Percentiles rank a stretch among this genome's conserved stretches.
Evolutionary conservation across 495 filamentous ascomycete genomes (phyloP).

Genomic region (Penicillium goetzii): DNA sequence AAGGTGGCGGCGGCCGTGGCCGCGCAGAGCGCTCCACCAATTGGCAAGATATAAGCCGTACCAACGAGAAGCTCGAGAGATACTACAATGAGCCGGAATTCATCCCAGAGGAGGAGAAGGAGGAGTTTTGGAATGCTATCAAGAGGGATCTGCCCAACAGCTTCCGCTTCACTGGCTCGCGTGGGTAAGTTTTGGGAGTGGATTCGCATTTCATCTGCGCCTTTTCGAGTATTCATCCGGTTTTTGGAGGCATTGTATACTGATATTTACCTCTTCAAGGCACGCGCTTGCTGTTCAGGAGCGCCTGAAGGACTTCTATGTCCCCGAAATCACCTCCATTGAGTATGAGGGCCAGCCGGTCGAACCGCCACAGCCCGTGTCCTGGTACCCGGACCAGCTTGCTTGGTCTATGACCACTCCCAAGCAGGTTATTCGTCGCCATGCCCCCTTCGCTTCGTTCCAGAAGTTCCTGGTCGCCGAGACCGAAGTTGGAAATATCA

Average conservation of each 20-base stretch:
- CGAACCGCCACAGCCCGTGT: constrained; percentile 75
- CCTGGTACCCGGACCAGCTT: constrained; percentile 91
- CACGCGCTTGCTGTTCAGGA: constrained; percentile 88
- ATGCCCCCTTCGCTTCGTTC: constrained; percentile 89
- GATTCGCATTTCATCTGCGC: constrained; percentile 3
- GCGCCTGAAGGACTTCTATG: constrained; percentile 80
- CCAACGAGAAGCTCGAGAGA: constrained; percentile 76
- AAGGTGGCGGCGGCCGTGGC: constrained; percentile 37
- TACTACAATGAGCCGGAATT: constrained; percentile 81
- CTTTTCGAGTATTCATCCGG: not conserved
- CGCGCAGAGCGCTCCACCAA: constrained; percentile 29
- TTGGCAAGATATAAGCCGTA: constrained; percentile 64
- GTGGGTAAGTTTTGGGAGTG: constrained; percentile 58
- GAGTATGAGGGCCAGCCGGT: constrained; percentile 77
- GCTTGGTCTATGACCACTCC: constrained; percentile 97
- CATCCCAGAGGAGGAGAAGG: constrained; percentile 70
- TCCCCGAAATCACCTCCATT: constrained; percentile 85
- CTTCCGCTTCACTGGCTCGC: constrained; percentile 93
- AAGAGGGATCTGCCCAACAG: constrained; percentile 87
- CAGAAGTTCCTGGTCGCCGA: constrained; percentile 98
- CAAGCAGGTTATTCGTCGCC: constrained; percentile 88
- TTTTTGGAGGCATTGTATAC: constrained; percentile 14
- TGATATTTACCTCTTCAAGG: constrained; percentile 37
- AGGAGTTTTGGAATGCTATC: constrained; percentile 80
- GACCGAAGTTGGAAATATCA: constrained; percentile 95